These are phyloP conservation scores for Sophora flavescens DNA, from an alignment of 306 rosid genomes.

Conservation along the genomic window DNA sequence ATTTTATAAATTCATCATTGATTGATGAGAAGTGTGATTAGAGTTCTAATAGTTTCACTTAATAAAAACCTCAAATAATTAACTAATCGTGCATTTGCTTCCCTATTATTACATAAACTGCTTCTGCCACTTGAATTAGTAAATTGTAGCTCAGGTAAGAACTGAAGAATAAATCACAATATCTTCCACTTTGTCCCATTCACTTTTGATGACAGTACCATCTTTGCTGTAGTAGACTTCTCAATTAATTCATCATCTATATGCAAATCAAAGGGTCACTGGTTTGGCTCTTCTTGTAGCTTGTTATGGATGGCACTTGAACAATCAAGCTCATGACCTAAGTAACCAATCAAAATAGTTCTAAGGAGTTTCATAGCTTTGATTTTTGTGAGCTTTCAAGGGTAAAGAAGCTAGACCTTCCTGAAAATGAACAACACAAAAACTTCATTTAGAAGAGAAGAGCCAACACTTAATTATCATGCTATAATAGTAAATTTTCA, in stretches of 20 bases:
- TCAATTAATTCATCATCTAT: constrained; percentile 63
- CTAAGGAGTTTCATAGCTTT: constrained; percentile 24
- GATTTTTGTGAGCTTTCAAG: constrained; percentile 15
- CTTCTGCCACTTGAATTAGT: background rate
- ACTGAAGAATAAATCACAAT: no score
- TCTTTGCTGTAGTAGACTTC: constrained; percentile 76
- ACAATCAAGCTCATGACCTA: constrained; percentile 4
- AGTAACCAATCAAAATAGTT: constrained; percentile 27
- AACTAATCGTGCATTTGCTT: constrained; percentile 18
- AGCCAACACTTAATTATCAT: no score
- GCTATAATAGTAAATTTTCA: no score
- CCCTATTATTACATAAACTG: constrained; percentile 16
- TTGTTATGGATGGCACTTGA: constrained; percentile 22
- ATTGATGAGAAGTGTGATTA: no score
- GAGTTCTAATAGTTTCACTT: no score
- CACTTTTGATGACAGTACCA: constrained; percentile 61
- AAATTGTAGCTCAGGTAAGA: constrained; percentile 1
- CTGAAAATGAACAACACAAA: no score
- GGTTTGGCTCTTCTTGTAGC: constrained; percentile 44
- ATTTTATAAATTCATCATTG: no score
- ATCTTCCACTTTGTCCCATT: no score
- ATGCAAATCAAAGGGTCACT: constrained; percentile 50
- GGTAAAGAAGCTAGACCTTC: no score
- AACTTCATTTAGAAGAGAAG: no score
- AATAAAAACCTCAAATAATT: background rate